Conservation (phyloP, 2,329 filamentous ascomycete genomes). For the Penicillium digitatum region DNA sequence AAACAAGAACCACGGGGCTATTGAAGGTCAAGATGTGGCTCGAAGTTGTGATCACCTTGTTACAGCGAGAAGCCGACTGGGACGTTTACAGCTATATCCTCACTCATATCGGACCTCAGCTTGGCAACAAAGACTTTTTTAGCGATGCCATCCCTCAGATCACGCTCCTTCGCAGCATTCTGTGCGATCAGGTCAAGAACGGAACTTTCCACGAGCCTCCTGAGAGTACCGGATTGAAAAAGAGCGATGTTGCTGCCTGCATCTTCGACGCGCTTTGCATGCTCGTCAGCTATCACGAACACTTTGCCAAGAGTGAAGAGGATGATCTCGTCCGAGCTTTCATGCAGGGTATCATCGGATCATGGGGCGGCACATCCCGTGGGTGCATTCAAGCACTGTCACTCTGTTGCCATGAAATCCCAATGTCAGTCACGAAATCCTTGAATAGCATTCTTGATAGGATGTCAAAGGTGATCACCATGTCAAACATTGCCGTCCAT, state of each 20-base stretch:
- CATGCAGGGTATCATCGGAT: constrained; percentile 70
- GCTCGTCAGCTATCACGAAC: constrained; percentile 82
- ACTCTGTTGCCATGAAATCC: constrained; percentile 91
- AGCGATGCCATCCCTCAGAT: constrained; percentile 69
- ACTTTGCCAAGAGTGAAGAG: constrained; percentile 78
- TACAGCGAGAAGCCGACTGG: constrained; percentile 76
- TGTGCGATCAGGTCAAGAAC: constrained; percentile 79
- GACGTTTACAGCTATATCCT: constrained; percentile 89
- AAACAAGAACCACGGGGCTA: constrained; percentile 35
- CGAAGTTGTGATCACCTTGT: constrained; percentile 68
- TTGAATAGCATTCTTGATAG: constrained; percentile 82
- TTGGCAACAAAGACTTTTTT: constrained; percentile 87
- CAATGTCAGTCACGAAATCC: constrained; percentile 78
- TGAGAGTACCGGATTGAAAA: constrained; percentile 70
- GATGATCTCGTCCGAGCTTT: constrained; percentile 87
- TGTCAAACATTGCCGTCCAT: constrained; percentile 84
- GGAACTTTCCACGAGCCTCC: constrained; percentile 80
- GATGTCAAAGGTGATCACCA: constrained; percentile 95
- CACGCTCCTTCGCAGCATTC: constrained; percentile 65
- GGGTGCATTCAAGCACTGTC: constrained; percentile 92
- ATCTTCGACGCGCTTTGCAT: constrained; percentile 83
- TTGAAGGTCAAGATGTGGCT: constrained; percentile 67
- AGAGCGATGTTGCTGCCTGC: constrained; percentile 83
- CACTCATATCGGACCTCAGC: constrained; percentile 77
- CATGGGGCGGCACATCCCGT: constrained; percentile 81